Evolutionary conservation across 1,284 basidiomycete species (phyloP), one percentile per base, ranked within the genome.

Genomic region (Sporisorium graminicola): DNA sequence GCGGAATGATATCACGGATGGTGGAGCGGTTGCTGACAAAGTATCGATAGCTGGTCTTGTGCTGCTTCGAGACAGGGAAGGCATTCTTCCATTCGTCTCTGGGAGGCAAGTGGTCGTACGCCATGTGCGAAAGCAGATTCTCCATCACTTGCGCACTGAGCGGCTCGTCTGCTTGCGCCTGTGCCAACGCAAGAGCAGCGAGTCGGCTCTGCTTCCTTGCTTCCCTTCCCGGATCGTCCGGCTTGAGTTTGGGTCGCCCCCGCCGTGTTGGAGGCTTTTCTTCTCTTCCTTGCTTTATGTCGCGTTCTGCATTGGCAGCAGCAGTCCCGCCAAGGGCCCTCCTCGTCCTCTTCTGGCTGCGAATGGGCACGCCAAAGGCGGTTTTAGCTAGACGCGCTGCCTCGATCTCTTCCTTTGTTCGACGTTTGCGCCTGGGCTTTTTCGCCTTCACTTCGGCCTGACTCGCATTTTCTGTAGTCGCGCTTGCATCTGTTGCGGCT

Each of bases 21-120:
- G 79, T 83, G 2, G 73, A 60, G 3, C 60, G 62, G 47, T 81
- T 82, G 47, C 77, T 62, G 3, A 80, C 65, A 64, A 84, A 82
- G 66, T 82, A 82, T 3, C 81, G 76, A 54, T 78, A 76, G 50
- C 47, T 72, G 3, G 79, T 74, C 47, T 47, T 35, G 5, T 60
- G 20, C 22, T 50, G 29, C 44, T 73, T 76, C 2, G 62, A 56
- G 29, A 59, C 64, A 0, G 72, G 67, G 43, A 79, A 81, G 2
- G 42, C 49, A 6, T n/a, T 22, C 37, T 72, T 74, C 81, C 81
- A 82, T 10, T 66, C 50, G 5, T 62, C 46, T 16, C 73, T 56
- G 12, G 76, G 64, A 10, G 79, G 79, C 29, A 82, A 51, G 46
- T 82, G 81, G 0, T 67, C 64, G 65, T 74, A 74, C 24, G 47